Conservation (phyloP, 805 yeast genomes). For the Schwanniomyces yamadae region DNA sequence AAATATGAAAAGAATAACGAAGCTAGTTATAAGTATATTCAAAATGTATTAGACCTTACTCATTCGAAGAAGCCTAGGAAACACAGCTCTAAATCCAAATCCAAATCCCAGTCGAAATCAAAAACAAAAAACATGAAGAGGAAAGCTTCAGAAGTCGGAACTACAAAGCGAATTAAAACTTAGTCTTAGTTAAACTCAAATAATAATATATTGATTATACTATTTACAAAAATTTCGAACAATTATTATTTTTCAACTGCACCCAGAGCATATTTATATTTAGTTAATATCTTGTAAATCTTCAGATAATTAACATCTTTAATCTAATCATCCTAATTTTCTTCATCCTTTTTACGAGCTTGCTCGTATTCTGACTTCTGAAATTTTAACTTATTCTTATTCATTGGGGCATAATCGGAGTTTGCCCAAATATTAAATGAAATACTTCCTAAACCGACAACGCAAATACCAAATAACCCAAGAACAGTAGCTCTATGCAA, state of each 20-base stretch:
- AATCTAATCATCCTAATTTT: not conserved
- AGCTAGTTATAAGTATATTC: conserved; percentile 12
- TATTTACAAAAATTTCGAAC: too few species aligned
- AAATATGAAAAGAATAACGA: conserved; percentile 11
- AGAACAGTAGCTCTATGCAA: conserved; percentile 43
- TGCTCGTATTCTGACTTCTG: conserved; percentile 31
- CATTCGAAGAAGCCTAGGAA: conserved; percentile 25
- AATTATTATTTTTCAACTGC: too few species aligned
- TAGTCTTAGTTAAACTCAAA: too few species aligned
- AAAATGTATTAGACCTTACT: conserved; percentile 13
- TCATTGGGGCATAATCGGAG: conserved; percentile 43
- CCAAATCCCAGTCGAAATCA: not conserved
- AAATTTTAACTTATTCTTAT: conserved; percentile 39
- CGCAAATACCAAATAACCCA: conserved; percentile 41
- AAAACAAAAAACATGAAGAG: not conserved
- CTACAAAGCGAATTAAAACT: not conserved
- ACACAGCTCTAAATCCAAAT: conserved; percentile 7
- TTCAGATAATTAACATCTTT: too few species aligned
- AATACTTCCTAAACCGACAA: conserved; percentile 40
- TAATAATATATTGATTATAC: too few species aligned
- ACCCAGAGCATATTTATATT: too few species aligned
- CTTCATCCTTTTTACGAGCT: conserved; percentile 15
- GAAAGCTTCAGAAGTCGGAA: not conserved
- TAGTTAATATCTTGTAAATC: too few species aligned
- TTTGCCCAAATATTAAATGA: conserved; percentile 42